A percentile compares a stretch with the other conserved stretches of the same genome.
phyloP scores from a whole-genome alignment of 192 early-diverging fungal genomes.

The Tieghemiomyces parasiticus region DNA sequence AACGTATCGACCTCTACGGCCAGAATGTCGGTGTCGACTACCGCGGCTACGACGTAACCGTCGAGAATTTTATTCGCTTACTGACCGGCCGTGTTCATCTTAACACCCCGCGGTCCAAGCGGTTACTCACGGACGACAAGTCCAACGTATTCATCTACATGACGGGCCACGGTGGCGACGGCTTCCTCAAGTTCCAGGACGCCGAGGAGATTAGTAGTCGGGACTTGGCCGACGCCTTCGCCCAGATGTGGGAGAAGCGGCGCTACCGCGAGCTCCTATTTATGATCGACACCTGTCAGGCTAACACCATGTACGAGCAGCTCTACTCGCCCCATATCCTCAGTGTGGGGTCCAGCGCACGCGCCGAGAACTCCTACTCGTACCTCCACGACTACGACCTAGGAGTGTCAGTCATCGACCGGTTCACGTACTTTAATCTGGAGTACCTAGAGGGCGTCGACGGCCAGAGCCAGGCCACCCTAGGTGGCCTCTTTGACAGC shows the following conservation, averaged over 20 bases:
- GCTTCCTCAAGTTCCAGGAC: constrained; percentile 98
- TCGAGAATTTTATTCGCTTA: constrained; percentile 94
- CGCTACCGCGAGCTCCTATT: constrained; percentile 97
- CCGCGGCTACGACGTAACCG: constrained; percentile 97
- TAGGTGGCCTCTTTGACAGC: constrained; percentile 63
- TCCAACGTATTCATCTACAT: constrained; percentile 94
- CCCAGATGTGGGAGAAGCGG: constrained; percentile 95
- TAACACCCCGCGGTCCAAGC: constrained; percentile 85
- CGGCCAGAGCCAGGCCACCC: constrained; percentile 55
- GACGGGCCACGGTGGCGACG: constrained; percentile 98
- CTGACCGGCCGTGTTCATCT: constrained; percentile 75
- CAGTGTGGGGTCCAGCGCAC: constrained; percentile 72
- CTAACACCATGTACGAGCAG: constrained; percentile 89
- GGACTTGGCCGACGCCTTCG: constrained; percentile 92
- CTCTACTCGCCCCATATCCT: constrained; percentile 90
- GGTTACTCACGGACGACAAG: constrained; percentile 87
- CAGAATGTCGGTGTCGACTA: constrained; percentile 98
- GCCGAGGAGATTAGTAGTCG: constrained; percentile 91
- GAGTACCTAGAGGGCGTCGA: constrained; percentile 81
- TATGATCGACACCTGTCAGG: constrained; percentile 98
- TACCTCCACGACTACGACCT: constrained; percentile 65
- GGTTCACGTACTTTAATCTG: constrained; percentile 92
- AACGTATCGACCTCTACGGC: constrained; percentile 81
- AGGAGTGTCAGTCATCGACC: constrained; percentile 94
- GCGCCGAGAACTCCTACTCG: constrained; percentile 88